A percentile compares a stretch with the other conserved stretches of the same genome.
These are phyloP conservation scores for Exophiala alcalophila DNA, from an alignment of 2,329 filamentous ascomycete species.

Conservation along the genomic window DNA sequence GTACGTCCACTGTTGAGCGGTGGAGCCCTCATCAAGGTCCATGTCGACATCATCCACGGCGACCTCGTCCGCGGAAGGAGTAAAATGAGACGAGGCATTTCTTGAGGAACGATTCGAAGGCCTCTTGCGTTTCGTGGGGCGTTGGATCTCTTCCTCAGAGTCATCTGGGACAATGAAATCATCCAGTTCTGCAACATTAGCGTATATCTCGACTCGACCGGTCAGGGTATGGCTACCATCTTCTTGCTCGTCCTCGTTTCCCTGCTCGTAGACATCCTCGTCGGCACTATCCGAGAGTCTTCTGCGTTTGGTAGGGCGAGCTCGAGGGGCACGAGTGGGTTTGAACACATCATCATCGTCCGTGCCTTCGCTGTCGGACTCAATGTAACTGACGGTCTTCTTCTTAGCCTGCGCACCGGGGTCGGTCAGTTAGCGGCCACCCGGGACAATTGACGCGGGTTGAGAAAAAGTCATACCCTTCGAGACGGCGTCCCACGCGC, in stretches of 20 bases:
- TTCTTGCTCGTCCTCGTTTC: constrained; percentile 56
- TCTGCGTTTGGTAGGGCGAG: constrained; percentile 53
- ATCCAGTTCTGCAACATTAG: constrained; percentile 61
- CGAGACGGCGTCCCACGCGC: constrained; percentile 70
- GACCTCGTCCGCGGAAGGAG: constrained; percentile 39
- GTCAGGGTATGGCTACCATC: constrained; percentile 38
- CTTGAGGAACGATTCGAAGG: constrained; percentile 37
- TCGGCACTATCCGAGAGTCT: constrained; percentile 64
- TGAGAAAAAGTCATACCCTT: constrained; percentile 60
- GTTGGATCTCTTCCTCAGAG: constrained; percentile 64
- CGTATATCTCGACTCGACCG: not conserved
- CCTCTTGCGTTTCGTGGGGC: constrained; percentile 71
- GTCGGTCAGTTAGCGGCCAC: not conserved
- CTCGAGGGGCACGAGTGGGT: constrained; percentile 47
- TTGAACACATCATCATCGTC: constrained; percentile 68
- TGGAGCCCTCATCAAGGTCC: constrained; percentile 60
- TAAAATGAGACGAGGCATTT: constrained; percentile 42
- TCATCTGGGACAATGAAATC: constrained; percentile 88
- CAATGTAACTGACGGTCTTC: constrained; percentile 70
- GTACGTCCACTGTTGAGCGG: constrained; percentile 78
- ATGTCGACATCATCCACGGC: constrained; percentile 55
- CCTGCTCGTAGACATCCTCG: constrained; percentile 67
- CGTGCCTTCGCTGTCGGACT: constrained; percentile 72
- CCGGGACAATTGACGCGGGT: not conserved
- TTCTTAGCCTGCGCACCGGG: constrained; percentile 56